These are phyloP conservation scores for Ceratobasidium sp. DNA, from an alignment of 1,284 basidiomycete genomes.

Conservation along the genomic window DNA sequence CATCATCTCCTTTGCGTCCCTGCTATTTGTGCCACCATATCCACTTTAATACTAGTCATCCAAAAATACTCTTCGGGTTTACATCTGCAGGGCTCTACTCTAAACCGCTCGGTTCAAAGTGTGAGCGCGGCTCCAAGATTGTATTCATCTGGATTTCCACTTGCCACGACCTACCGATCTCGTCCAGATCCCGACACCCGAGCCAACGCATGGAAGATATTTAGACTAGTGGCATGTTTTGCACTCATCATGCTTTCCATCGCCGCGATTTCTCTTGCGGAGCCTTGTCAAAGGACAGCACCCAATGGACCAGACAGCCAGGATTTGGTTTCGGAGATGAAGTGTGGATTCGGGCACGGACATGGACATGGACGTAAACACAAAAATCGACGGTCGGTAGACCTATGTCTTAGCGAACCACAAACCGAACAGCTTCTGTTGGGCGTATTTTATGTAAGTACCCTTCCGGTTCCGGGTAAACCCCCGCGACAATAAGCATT, in stretches of 20 bases:
- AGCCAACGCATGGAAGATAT: conserved; percentile 31
- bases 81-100: background rate
- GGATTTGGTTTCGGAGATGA: background rate
- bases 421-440: conserved; percentile 17
- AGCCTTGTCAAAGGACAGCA: background rate
- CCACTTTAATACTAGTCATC: background rate
- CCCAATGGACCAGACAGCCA: background rate
- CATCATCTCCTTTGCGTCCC: background rate
- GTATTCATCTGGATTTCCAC: conserved; percentile 10
- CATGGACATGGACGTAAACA: conserved; percentile 8
- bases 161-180: background rate
- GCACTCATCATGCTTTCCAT: conserved; percentile 15
- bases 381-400: background rate
- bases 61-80: conserved; percentile 18
- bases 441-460: conserved; percentile 23
- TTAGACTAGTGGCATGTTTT: conserved; percentile 27
- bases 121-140: background rate
- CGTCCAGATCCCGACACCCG: conserved; percentile 18
- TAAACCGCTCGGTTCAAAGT: conserved; percentile 16
- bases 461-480: background rate
- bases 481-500: background rate
- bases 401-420: conserved; percentile 25
- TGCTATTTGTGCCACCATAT: background rate
- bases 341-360: conserved; percentile 13
- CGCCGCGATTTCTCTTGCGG: conserved; percentile 12